Evolutionary conservation across 2,329 filamentous ascomycete species (phyloP).

Genomic region (Xylariaceae sp.): DNA sequence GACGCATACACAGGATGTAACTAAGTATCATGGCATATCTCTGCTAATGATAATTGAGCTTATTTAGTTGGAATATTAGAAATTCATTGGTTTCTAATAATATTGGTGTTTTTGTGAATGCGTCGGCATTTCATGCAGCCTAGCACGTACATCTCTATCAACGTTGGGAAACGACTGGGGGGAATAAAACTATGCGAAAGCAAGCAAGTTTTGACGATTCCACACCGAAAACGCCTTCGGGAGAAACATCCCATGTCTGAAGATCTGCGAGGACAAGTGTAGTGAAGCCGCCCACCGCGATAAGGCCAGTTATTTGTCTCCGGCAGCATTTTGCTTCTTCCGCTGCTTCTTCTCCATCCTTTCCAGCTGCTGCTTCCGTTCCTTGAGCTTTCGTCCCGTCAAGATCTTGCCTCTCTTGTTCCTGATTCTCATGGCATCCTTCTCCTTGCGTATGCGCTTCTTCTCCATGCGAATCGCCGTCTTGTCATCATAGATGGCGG

Average conservation of each 20-base stretch:
- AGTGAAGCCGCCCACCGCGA: not conserved
- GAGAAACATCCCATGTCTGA: too few relatives aligned
- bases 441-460: conserved; percentile 25
- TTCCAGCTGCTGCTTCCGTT: conserved; percentile 17
- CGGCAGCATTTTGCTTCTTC: conserved; percentile 10
- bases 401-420: conserved; percentile 25
- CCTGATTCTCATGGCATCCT: conserved; percentile 22
- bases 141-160: not conserved
- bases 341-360: conserved; percentile 21
- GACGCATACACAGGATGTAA: not conserved
- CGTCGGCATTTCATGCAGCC: too few relatives aligned
- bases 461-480: conserved; percentile 18
- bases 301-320: not conserved
- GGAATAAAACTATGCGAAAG: not conserved
- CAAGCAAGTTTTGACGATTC: too few relatives aligned
- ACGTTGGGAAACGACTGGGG: not conserved
- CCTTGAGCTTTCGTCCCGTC: conserved; percentile 24
- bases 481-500: conserved; percentile 21
- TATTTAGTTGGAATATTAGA: not conserved
- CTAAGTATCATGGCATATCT: conserved; percentile 13
- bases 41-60: not conserved
- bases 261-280: too few relatives aligned
- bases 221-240: too few relatives aligned
- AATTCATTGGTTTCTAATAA: not conserved
- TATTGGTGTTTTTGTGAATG: not conserved